phyloP scores from a whole-genome alignment of 257 asterid species.

The Scutellaria minor region DNA sequence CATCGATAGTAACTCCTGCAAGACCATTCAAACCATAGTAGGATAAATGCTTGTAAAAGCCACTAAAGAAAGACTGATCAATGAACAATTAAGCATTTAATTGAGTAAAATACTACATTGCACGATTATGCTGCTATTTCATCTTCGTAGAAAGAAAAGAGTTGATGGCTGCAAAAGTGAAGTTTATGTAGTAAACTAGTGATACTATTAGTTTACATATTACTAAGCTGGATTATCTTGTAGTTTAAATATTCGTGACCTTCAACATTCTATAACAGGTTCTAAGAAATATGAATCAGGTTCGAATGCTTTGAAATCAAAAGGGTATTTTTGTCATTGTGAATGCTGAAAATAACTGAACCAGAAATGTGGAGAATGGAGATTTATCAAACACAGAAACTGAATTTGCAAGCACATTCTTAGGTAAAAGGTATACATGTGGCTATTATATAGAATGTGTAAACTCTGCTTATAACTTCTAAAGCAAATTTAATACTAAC shows the following conservation, averaged over 20 bases:
- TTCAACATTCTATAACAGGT: background rate
- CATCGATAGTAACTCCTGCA: conserved; percentile 90
- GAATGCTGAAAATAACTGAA: too few relatives aligned
- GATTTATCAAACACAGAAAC: too few relatives aligned
- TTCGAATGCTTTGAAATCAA: too few relatives aligned
- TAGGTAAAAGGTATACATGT: too few relatives aligned
- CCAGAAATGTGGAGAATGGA: too few relatives aligned
- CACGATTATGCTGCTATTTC: too few relatives aligned
- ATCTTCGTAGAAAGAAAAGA: too few relatives aligned
- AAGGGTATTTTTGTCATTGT: too few relatives aligned
- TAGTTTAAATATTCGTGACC: background rate
- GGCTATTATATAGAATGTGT: background rate
- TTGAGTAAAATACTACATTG: too few relatives aligned
- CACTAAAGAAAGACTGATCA: background rate
- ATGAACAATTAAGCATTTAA: background rate
- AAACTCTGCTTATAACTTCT: background rate
- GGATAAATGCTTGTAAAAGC: conserved; percentile 5
- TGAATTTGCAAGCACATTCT: too few relatives aligned
- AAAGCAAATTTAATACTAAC: conserved; percentile 42
- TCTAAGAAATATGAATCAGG: background rate
- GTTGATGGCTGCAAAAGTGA: too few relatives aligned
- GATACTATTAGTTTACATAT: background rate
- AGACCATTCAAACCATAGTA: conserved; percentile 15
- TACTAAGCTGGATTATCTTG: background rate
- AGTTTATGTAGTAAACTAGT: background rate